Percentiles rank a stretch among this genome's conserved stretches.
Conservation (phyloP, 345 rosid species). For the Populus pruinosa region DNA sequence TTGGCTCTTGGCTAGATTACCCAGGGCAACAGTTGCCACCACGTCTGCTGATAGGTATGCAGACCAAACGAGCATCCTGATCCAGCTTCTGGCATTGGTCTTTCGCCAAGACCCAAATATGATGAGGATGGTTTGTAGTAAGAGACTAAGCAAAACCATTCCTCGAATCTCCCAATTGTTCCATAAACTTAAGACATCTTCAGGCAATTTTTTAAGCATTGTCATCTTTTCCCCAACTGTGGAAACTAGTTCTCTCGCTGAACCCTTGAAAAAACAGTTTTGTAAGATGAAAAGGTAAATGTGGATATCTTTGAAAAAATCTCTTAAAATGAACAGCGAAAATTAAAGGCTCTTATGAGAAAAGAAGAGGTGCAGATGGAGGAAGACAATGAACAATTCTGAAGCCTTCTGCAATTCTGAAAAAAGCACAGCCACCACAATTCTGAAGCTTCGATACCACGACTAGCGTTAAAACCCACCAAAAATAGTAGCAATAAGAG, state of each 20-base stretch:
- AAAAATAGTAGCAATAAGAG: too few species aligned
- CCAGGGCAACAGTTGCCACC: background rate
- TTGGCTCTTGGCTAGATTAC: background rate
- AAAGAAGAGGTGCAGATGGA: background rate
- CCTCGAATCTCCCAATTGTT: background rate
- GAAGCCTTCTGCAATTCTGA: too few species aligned
- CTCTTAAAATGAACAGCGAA: background rate
- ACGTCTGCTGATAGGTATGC: background rate
- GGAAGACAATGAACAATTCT: too few species aligned
- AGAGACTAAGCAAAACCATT: background rate
- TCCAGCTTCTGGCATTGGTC: background rate
- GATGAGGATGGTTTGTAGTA: constrained; percentile 1
- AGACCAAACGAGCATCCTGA: background rate
- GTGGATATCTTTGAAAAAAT: background rate
- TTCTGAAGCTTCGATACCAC: too few species aligned
- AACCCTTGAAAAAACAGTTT: background rate
- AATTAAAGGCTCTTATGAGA: too few species aligned
- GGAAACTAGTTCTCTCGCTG: background rate
- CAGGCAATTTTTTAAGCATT: background rate
- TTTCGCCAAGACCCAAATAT: background rate
- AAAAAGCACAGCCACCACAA: too few species aligned
- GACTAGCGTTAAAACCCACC: too few species aligned
- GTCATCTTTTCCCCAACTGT: background rate
- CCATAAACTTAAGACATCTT: background rate
- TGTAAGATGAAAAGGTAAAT: background rate